These are phyloP conservation scores for Ailanthus altissimus DNA, from an alignment of 345 rosid genomes.

Conservation along the genomic window DNA sequence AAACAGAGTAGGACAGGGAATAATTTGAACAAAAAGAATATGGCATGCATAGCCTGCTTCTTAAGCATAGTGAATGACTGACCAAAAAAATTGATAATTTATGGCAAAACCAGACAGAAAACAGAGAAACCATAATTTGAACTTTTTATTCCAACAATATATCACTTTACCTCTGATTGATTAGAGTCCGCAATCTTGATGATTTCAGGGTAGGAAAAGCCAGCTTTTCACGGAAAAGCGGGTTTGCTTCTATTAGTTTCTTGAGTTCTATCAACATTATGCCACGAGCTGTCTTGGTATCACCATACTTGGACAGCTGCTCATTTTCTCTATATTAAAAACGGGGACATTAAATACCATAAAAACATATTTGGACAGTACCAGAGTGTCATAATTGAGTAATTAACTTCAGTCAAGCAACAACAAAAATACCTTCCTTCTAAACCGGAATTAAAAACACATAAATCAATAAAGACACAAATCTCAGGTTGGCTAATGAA, in stretches of 20 bases:
- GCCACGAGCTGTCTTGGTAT: slow-evolving; percentile 65
- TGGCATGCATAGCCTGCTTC: background rate
- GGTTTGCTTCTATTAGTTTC: slow-evolving; percentile 76
- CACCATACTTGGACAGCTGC: slow-evolving; percentile 74
- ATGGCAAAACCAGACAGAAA: background rate
- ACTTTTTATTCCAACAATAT: background rate
- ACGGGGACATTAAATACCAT: background rate
- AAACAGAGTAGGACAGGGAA: background rate
- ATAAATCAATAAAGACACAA: background rate
- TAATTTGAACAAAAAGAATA: background rate
- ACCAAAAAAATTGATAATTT: background rate
- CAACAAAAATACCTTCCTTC: background rate
- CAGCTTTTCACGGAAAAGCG: slow-evolving; percentile 73
- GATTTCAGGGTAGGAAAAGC: slow-evolving; percentile 64
- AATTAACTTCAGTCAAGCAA: background rate
- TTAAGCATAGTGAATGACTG: slow-evolving; percentile 10
- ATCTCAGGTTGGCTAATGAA: background rate
- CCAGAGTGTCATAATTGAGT: slow-evolving; percentile 1
- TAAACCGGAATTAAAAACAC: background rate
- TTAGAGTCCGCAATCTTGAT: slow-evolving; percentile 69
- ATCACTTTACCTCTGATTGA: slow-evolving; percentile 64
- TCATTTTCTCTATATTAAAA: slow-evolving; percentile 59
- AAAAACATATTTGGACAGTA: background rate
- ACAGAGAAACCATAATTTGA: background rate
- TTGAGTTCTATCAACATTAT: slow-evolving; percentile 71